These are phyloP conservation scores for Earliella scabrosa DNA, from an alignment of 1,284 basidiomycete genomes.

Conservation along the genomic window DNA sequence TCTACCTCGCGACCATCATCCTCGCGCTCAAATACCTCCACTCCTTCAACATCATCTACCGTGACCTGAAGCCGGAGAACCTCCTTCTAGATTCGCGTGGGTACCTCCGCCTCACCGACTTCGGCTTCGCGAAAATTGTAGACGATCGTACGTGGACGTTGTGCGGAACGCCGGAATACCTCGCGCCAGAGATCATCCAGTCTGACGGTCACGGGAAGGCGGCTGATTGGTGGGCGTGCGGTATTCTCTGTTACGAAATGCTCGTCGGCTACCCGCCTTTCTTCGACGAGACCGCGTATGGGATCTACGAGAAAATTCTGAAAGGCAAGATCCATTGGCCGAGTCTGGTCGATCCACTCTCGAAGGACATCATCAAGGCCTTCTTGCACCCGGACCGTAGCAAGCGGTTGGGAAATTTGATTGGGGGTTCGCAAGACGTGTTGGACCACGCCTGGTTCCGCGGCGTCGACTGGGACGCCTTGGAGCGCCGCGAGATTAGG, in stretches of 20 bases:
- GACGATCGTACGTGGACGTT: constrained; percentile 99
- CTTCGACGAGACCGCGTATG: constrained; percentile 93
- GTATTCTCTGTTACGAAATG: constrained; percentile 98
- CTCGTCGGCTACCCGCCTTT: constrained; percentile 93
- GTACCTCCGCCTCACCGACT: constrained; percentile 97
- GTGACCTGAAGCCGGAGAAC: constrained; percentile 98
- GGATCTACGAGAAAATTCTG: constrained; percentile 94
- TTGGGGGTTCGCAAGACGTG: constrained; percentile 89
- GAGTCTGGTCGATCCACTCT: constrained; percentile 81
- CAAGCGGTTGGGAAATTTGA: constrained; percentile 94
- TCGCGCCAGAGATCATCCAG: constrained; percentile 95
- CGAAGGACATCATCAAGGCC: constrained; percentile 77
- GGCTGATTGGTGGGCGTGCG: constrained; percentile 99
- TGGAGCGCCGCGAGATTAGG: constrained; percentile 80
- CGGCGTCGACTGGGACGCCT: constrained; percentile 88
- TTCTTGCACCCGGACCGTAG: constrained; percentile 95
- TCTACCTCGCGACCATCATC: constrained; percentile 97
- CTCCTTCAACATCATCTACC: constrained; percentile 98
- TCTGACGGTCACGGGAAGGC: constrained; percentile 98
- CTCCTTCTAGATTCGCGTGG: constrained; percentile 94
- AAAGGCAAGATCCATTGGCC: constrained; percentile 94
- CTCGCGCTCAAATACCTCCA: constrained; percentile 96
- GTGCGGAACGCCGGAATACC: constrained; percentile 97
- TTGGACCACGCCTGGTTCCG: constrained; percentile 96
- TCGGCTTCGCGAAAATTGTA: constrained; percentile 98